A percentile compares a stretch with the other conserved stretches of the same genome.
These are phyloP conservation scores for Miscanthus sacchariflorus DNA, from an alignment of 202 grass and related monocot species.

Conservation along the genomic window DNA sequence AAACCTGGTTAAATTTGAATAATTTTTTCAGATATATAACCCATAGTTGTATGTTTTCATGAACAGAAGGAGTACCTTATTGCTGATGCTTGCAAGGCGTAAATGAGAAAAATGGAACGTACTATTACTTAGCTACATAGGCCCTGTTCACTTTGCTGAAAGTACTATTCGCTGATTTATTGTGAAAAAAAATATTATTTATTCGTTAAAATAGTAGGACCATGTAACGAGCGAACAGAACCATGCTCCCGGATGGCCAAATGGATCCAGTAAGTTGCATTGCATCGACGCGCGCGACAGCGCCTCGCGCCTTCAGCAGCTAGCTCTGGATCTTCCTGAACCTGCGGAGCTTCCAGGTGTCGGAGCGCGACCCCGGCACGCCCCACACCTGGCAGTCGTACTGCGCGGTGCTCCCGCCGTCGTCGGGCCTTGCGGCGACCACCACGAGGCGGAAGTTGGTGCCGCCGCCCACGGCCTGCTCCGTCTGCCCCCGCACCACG, in stretches of 20 bases:
- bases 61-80: background rate
- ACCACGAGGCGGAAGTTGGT: slow-evolving; percentile 44
- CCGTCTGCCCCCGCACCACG: slow-evolving; percentile 36
- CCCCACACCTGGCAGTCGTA: slow-evolving; percentile 52
- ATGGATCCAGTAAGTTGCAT: too few relatives aligned
- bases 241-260: too few relatives aligned
- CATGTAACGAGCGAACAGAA: too few relatives aligned
- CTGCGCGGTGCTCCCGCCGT: background rate
- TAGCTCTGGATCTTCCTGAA: slow-evolving; percentile 37
- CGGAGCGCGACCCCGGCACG: slow-evolving; percentile 30
- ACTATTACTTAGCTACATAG: background rate
- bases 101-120: background rate
- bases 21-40: too few relatives aligned
- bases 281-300: too few relatives aligned
- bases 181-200: too few relatives aligned
- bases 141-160: too few relatives aligned
- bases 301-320: background rate
- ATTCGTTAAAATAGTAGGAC: too few relatives aligned
- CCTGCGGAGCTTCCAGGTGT: slow-evolving; percentile 49
- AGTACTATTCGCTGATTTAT: too few relatives aligned
- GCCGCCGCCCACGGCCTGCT: slow-evolving; percentile 49
- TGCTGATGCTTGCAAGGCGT: background rate
- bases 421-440: background rate
- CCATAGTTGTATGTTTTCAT: too few relatives aligned
- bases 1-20: too few relatives aligned